These are phyloP conservation scores for Piromyces sp. DNA, from an alignment of 192 early-diverging fungal genomes.

Conservation along the genomic window DNA sequence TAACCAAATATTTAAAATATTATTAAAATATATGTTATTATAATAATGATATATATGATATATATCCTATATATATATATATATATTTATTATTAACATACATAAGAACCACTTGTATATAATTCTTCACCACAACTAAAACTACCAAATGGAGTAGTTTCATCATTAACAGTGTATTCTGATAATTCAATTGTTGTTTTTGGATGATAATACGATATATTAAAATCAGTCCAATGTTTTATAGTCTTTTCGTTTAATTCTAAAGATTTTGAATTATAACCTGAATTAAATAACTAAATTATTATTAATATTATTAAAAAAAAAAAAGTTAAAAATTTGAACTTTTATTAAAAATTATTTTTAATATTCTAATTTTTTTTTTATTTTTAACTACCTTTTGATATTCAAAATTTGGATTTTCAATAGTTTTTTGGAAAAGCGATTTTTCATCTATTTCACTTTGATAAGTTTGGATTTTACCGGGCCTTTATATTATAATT, in stretches of 20 bases:
- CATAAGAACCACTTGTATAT: neutral
- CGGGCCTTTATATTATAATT: neutral
- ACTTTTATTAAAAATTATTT: too few relatives aligned
- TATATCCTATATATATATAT: too few relatives aligned
- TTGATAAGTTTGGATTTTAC: neutral
- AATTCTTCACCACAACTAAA: neutral
- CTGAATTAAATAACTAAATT: neutral
- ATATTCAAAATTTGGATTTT: neutral
- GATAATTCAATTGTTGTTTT: conserved; percentile 31
- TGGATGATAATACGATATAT: conserved; percentile 54
- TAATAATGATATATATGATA: too few relatives aligned
- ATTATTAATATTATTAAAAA: neutral
- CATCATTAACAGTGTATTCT: conserved; percentile 31
- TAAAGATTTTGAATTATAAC: neutral
- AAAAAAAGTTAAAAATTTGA: neutral
- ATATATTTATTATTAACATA: too few relatives aligned
- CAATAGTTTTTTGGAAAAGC: neutral
- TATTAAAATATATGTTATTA: too few relatives aligned
- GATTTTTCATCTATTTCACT: neutral
- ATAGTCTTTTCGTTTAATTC: conserved; percentile 20
- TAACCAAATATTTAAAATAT: too few relatives aligned
- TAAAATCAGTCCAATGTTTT: conserved; percentile 67
- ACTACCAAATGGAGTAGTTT: neutral
- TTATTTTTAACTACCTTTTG: too few relatives aligned
- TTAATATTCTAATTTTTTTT: too few relatives aligned